Evolutionary conservation across 345 rosid genomes (phyloP), one percentile per base, ranked within the genome.

Genomic region (Pugionium cornutum): DNA sequence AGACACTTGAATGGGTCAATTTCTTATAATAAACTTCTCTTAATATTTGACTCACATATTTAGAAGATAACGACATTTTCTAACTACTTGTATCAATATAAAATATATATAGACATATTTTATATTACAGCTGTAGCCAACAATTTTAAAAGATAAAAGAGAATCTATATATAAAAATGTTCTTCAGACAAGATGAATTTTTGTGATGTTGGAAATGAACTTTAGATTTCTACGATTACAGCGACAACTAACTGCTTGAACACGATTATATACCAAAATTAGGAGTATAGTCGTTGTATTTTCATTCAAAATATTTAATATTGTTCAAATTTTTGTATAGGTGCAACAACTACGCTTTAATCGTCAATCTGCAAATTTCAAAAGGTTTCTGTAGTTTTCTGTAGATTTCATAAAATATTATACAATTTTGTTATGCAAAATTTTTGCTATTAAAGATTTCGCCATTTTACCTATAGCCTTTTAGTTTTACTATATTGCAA

Each of bases 1-100:
- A 73, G 63, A 53, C 72, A 32, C 60, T 73, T 53, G 64, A 73
- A 73, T 63, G 56, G 73, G 68, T 73, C 62, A 60, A 10, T 74
- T 53, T 72, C 43, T 44, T 66, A 53, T 53, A 5, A 47, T 58
- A 30, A 9, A 39, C 58, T 60, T 67, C 60, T 73, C 68, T 45
- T 45, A 2, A 26, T 31, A 45, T 52, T 66, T 65, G 59, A 56
- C 59, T 49, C 59, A 26, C 53, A 55, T 18, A 64, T 30, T 56
- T 56, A 37, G 18, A 40, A 28, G 70, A 72, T 34, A 34, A 43
- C 52, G 72, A 58, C 76, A 36, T 72, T 28, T 51, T 65, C 62
- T 71, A 71, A 63, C 47, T 33, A 31, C 3, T 48, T 63, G 48
- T 47, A 63, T n/a, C 56, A 36, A n/a, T 45, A 18, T 35, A 46